Evolutionary conservation across 805 yeast genomes (phyloP).

Genomic region (Lachancea lanzarotensis): DNA sequence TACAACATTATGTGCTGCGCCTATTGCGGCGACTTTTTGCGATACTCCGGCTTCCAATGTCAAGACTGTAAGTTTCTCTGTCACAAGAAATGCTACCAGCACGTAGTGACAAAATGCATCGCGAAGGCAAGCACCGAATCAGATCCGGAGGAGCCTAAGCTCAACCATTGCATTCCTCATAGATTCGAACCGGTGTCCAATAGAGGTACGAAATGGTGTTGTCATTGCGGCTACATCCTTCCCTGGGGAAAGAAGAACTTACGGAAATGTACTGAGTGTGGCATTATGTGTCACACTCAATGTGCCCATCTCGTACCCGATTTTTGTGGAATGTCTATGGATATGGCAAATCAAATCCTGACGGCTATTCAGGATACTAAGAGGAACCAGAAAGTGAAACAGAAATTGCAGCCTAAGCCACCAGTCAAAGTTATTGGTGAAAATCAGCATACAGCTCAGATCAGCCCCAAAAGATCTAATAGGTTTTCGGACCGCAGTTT

Average conservation of each 20-base stretch:
- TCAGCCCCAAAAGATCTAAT: background rate
- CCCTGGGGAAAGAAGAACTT: constrained; percentile 95
- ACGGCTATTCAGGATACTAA: constrained; percentile 75
- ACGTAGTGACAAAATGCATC: constrained; percentile 77
- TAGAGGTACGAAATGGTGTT: constrained; percentile 98
- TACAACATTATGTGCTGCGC: constrained; percentile 97
- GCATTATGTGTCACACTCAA: constrained; percentile 85
- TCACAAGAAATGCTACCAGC: constrained; percentile 73
- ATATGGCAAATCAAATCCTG: constrained; percentile 84
- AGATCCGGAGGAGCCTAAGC: constrained; percentile 67
- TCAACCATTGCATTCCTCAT: constrained; percentile 96
- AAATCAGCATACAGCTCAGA: background rate
- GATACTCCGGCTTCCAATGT: constrained; percentile 82
- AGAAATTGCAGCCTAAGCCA: constrained; percentile 5
- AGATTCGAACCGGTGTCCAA: constrained; percentile 88
- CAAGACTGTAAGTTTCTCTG: constrained; percentile 78
- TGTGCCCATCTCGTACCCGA: constrained; percentile 96
- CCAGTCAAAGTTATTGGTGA: background rate
- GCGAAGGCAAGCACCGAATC: constrained; percentile 65
- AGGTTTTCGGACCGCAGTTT: background rate
- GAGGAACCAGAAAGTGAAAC: constrained; percentile 29
- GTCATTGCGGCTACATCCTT: constrained; percentile 94
- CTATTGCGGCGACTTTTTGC: constrained; percentile 88
- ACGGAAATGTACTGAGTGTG: constrained; percentile 89
- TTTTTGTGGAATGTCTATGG: constrained; percentile 98